Percentiles rank a stretch among this genome's conserved stretches.
Evolutionary conservation across 192 early-diverging fungal species (phyloP).

Genomic region (Powellomyces hirtus): DNA sequence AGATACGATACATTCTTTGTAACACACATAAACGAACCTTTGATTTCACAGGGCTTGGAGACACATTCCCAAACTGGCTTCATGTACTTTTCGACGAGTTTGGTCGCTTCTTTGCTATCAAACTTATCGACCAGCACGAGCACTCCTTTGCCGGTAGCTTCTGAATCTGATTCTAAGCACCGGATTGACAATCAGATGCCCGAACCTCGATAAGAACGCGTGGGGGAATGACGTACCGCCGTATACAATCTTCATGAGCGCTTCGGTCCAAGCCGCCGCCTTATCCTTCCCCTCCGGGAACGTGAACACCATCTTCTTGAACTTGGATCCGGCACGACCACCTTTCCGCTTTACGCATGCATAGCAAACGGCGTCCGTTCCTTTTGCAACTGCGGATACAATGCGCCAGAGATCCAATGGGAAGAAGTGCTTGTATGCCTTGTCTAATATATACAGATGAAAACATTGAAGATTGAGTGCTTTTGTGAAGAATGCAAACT

Average conservation of each 20-base stretch:
- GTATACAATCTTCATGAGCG: constrained; percentile 36
- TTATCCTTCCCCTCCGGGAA: constrained; percentile 23
- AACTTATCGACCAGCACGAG: constrained; percentile 50
- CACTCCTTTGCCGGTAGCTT: constrained; percentile 20
- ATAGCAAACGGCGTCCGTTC: constrained; percentile 28
- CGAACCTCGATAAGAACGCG: neutral
- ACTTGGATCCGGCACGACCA: constrained; percentile 42
- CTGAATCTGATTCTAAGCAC: neutral
- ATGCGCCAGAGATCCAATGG: constrained; percentile 39
- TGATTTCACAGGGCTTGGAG: constrained; percentile 36
- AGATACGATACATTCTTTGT: neutral
- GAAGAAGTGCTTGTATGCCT: constrained; percentile 41
- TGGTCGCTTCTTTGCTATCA: constrained; percentile 40
- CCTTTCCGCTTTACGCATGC: constrained; percentile 42
- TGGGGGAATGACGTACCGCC: constrained; percentile 35
- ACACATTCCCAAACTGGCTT: constrained; percentile 45
- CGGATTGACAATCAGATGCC: neutral
- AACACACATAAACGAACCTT: constrained; percentile 34
- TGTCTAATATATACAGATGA: constrained; percentile 16
- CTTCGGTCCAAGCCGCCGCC: constrained; percentile 35
- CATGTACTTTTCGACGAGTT: constrained; percentile 52
- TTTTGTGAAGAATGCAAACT: neutral
- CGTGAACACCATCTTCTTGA: constrained; percentile 38
- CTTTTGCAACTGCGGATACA: constrained; percentile 24
- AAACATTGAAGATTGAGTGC: too few species aligned